Percentiles rank a stretch among this genome's conserved stretches.
These are phyloP conservation scores for Aureobasidium melanogenum DNA, from an alignment of 2,329 filamentous ascomycete species.

Conservation along the genomic window DNA sequence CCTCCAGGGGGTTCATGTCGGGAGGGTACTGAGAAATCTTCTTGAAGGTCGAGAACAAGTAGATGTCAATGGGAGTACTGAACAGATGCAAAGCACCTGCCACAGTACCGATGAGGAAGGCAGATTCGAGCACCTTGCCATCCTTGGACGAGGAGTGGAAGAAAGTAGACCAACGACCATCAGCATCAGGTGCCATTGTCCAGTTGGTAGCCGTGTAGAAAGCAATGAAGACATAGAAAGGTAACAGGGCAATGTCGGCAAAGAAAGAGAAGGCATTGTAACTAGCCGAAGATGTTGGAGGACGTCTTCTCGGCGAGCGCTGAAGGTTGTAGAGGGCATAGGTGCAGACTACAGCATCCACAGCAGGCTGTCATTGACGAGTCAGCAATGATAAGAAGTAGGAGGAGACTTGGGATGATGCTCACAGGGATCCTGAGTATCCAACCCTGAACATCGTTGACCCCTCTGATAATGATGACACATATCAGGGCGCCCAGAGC, in stretches of 20 bases:
- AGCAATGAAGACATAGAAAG: conserved; percentile 54
- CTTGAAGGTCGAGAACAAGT: conserved; percentile 68
- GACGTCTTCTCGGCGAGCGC: conserved; percentile 59
- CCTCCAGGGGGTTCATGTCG: conserved; percentile 90
- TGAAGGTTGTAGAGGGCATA: conserved; percentile 78
- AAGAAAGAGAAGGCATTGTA: conserved; percentile 79
- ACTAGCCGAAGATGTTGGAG: conserved; percentile 72
- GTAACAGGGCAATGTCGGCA: conserved; percentile 58
- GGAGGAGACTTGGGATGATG: conserved; percentile 8
- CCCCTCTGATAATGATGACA: conserved; percentile 65
- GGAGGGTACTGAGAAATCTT: conserved; percentile 76
- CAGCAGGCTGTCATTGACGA: conserved; percentile 53
- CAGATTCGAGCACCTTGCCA: conserved; percentile 50
- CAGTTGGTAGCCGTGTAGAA: conserved; percentile 46
- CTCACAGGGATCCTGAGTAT: conserved; percentile 68
- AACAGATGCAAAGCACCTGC: conserved; percentile 61
- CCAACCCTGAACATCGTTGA: conserved; percentile 59
- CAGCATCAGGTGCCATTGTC: conserved; percentile 34
- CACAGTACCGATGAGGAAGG: conserved; percentile 59
- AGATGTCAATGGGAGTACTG: conserved; percentile 63
- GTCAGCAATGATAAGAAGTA: neutral
- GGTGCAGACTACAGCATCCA: conserved; percentile 59
- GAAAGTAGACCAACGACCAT: conserved; percentile 59
- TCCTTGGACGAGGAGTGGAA: conserved; percentile 48
- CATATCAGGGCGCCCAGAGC: conserved; percentile 65